Base-by-base conservation (phyloP, 1,139 yeast genomes). In the Lodderomyces pseudojiufengensis region DNA sequence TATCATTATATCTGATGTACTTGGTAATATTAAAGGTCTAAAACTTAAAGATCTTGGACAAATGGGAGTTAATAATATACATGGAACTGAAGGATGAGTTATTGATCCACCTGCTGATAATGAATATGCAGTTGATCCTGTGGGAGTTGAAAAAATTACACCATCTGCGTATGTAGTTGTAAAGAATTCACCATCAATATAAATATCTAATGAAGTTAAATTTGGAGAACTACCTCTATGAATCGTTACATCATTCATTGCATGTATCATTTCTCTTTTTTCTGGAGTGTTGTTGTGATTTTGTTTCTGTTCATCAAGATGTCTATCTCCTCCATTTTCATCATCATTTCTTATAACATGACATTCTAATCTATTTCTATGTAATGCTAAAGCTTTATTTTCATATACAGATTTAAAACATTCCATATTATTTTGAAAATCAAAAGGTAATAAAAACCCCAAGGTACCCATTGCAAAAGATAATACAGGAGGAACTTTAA, bases 111-210 rank as follows among this genome's bases (percentile, higher is more conserved):
- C 97, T 1, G 95, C 78, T 20, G 88, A 78, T 34, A 90, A 65
- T 0, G 95, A 85, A 56, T 90, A 90, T 0, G 97, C 97, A 0
- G 97, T 90, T 7, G 95, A 85, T 0, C 97, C 97, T 0, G 97
- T 90, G 9, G 97, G 97, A 0, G 97, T 84, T 8, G 94, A 73
- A 35, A 87, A 68, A 7, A 82, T 77, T 11, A 90, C 75, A 14
- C 97, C 97, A 57, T 90, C 97, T 0, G 95, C 95, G 0, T 90
- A 84, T 7, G 96, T 88, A 37, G 92, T 77, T 9, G 98, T 90
- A 39, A 90, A 66, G 50, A 81, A 83, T 52, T 84, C 82, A 24
- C 84, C 85, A 55, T 88, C 94, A 20, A 88, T 81, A 47, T 70
- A 78, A 12, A 90, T 81, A 48, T 90, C 96, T 39, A 90, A 65